A percentile compares a stretch with the other conserved stretches of the same genome.
Evolutionary conservation across 139 green algal species (phyloP).

Genomic region (Micractinium conductrix): DNA sequence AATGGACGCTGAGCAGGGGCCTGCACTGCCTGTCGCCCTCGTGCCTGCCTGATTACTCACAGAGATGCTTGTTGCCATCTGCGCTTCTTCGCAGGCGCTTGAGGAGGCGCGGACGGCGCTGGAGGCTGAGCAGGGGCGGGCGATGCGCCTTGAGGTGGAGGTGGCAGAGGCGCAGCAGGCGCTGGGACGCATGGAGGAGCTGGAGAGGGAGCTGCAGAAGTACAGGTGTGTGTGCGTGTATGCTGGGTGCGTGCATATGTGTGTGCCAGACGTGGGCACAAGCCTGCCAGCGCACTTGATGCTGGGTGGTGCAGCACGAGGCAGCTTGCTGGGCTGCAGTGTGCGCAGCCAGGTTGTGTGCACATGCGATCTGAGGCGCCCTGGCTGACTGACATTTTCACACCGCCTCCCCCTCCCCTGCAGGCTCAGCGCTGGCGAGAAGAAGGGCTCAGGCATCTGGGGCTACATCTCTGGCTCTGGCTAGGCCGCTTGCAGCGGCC

Average conservation of each 20-base stretch:
- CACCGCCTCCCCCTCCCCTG: not conserved
- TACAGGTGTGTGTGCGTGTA: too few relatives aligned
- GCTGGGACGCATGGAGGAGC: constrained; percentile 45
- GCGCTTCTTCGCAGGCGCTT: constrained; percentile 1
- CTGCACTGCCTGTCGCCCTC: not conserved
- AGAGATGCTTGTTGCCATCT: not conserved
- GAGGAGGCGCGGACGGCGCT: constrained; percentile 43
- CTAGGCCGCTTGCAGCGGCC: not conserved
- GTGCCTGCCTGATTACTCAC: not conserved
- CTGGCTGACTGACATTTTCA: not conserved
- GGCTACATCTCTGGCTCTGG: constrained; percentile 43
- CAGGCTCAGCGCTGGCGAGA: not conserved
- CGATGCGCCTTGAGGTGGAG: constrained; percentile 66
- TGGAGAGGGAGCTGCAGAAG: constrained; percentile 57
- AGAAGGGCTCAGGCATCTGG: constrained; percentile 44
- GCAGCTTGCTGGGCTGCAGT: too few relatives aligned
- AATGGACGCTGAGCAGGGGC: not conserved
- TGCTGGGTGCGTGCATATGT: too few relatives aligned
- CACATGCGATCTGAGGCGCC: too few relatives aligned
- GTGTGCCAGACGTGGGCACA: too few relatives aligned
- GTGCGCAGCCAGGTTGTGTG: too few relatives aligned
- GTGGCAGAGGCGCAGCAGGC: constrained; percentile 57
- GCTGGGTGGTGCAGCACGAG: too few relatives aligned
- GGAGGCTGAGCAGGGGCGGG: constrained; percentile 54
- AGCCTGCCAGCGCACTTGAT: too few relatives aligned